Base-by-base conservation (phyloP, 2,329 filamentous ascomycete genomes). In the Myriosclerotinia curreyana region DNA sequence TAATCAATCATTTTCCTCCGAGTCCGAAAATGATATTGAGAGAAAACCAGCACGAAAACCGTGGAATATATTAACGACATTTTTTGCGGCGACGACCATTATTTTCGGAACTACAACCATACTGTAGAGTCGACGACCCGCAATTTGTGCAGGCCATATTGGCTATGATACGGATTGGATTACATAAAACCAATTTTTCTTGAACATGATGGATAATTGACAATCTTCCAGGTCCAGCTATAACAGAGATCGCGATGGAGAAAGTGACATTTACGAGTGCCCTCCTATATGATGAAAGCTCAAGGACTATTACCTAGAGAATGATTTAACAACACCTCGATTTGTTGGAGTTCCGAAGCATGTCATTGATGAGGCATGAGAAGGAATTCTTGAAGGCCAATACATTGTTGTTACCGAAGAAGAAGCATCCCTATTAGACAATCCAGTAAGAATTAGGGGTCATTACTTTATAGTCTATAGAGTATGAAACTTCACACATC, bases 301-400 rank as follows among this genome's bases (percentile, higher is more conserved):
- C 65, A 8, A 66, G 7, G 46, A 31, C 1, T 66, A 64, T 44
- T 69, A 68, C 60, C 62, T 62, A 55, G 66, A 69, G 12, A 64
- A 63, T 28, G 63, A 69, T 22, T 59, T 60, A 1, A n/a, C 22
- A 20, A 36, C 42, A 22, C 62, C 62, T 15, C 66, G 68, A 55
- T 69, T 69, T 34, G 64, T 69, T 54, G 68, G 66, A 52, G 46
- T 50, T 11, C 68, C 67, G 49, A 59, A 49, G 4, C 62, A 59
- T 50, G 64, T 68, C n/a, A 67, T 71, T 15, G 68, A 71, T 42
- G n/a, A 64, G 8, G 69, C 66, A 31, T 71, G 68, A 63, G 40
- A 61, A 15, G 53, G 66, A 20, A 66, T 71, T 17, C 55, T 71
- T 20, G 52, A 22, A 65, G 65, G 17, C 65, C 67, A 70, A 52